phyloP scores from a whole-genome alignment of 331 rosid species.

The Quercus phellos region DNA sequence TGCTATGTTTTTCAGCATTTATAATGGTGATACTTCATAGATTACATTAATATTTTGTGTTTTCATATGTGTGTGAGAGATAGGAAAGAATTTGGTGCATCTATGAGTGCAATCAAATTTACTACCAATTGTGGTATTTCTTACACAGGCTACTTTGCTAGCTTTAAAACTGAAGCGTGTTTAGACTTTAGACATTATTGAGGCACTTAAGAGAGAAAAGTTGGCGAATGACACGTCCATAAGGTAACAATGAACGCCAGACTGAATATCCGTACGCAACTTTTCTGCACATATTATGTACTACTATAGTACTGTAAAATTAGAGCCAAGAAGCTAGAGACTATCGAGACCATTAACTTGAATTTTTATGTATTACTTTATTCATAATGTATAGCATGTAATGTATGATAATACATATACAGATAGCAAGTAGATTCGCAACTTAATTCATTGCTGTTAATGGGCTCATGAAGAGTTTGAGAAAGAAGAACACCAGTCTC shows the following conservation, averaged over 20 bases:
- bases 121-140: conserved; percentile 24
- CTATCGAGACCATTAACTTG: neutral
- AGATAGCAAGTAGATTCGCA: no score
- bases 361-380: neutral
- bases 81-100: neutral
- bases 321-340: neutral
- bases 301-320: neutral
- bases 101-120: conserved; percentile 9
- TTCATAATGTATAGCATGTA: no score
- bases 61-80: no score
- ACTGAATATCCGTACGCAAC: conserved; percentile 4
- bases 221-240: conserved; percentile 11
- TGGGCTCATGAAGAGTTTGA: neutral
- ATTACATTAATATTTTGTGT: neutral
- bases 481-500: neutral
- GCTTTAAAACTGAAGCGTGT: conserved; percentile 17
- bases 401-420: no score
- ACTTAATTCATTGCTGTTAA: neutral
- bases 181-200: conserved; percentile 13
- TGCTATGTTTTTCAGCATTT: neutral
- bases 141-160: conserved; percentile 16
- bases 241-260: conserved; percentile 12
- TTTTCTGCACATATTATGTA: neutral
- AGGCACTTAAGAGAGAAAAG: conserved; percentile 6
- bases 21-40: neutral